Evolutionary conservation across 768 basidiomycete species (phyloP), one percentile per base, ranked within the genome.

Genomic region (Leccinum arenicola): DNA sequence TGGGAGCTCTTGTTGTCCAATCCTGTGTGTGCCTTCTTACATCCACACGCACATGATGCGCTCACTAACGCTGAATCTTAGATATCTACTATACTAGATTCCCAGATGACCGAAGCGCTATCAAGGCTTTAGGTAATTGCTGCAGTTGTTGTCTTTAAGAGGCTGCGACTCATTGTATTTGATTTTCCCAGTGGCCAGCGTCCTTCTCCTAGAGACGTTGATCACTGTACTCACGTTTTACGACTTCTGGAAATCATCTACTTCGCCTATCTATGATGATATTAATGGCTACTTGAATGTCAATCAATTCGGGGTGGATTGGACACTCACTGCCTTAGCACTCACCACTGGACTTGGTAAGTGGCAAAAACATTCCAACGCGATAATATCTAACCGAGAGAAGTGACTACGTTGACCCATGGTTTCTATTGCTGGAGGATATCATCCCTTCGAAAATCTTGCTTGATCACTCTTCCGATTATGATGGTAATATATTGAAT

Each of bases 401-500:
- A 43, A 43, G 43, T 43, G 43, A 6, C 50, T 19, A 51, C 10
- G 4, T 33, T 33, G 50, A 33, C 50, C 17, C 69, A 71, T 7
- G 54, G 64, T 6, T 69, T 69, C 31, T 64, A 54, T 55, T 69
- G 64, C 45, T 71, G 68, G 69, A 50, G 62, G 55, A 64, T 71
- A 59, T 50, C 55, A 21, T 48, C 27, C 10, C 52, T 69, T 19
- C 29, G 35, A 6, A 52, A 11, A 38, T 61, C 23, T 1, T 17
- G 7, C 29, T 6, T 56, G 27, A 10, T 69, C 0, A 10, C 27
- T 10, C 1, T 58, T 54, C 47, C 40, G 1, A 64, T 69, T 7
- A 64, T 64, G 60, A 59, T 52, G 67, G 69, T 69, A 19, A 54
- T 38, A 4, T 6, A 45, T 11, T 2, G 23, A 11, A 36, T 36